Conservation (phyloP, 805 yeast species). For the Candida pseudofarinosa region DNA sequence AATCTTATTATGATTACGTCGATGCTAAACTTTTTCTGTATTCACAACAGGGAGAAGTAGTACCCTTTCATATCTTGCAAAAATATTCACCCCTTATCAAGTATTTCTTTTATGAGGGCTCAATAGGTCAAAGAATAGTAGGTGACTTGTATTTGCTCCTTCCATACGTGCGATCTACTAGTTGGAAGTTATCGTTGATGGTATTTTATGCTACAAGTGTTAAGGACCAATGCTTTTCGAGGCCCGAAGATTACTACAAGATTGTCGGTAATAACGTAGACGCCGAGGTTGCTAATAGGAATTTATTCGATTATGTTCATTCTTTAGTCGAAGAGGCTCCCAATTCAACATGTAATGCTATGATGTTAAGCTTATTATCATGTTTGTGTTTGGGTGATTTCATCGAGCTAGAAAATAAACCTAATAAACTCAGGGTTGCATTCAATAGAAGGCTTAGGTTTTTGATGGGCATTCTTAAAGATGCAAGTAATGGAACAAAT, state of each 20-base stretch:
- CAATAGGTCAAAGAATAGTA: slow-evolving; percentile 20
- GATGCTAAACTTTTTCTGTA: slow-evolving; percentile 21
- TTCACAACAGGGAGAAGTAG: slow-evolving; percentile 19
- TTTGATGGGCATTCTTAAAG: slow-evolving; percentile 24
- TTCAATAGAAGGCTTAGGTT: slow-evolving; percentile 36
- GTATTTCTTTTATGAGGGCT: slow-evolving; percentile 25
- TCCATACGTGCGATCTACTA: slow-evolving; percentile 24
- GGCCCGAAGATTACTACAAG: slow-evolving; percentile 31
- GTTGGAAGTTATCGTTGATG: slow-evolving; percentile 35
- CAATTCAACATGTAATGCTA: slow-evolving; percentile 13
- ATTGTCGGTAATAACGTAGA: slow-evolving; percentile 19
- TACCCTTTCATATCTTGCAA: slow-evolving; percentile 24
- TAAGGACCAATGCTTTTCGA: slow-evolving; percentile 32
- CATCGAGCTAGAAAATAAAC: slow-evolving; percentile 24
- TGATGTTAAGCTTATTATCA: slow-evolving; percentile 30
- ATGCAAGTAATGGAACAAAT: slow-evolving; percentile 20
- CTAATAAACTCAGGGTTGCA: slow-evolving; percentile 27
- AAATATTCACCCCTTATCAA: slow-evolving; percentile 32
- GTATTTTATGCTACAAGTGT: slow-evolving; percentile 28
- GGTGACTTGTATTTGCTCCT: slow-evolving; percentile 17
- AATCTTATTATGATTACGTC: slow-evolving; percentile 25
- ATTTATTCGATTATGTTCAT: slow-evolving; percentile 29
- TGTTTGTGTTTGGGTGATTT: slow-evolving; percentile 33
- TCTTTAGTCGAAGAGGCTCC: slow-evolving; percentile 26
- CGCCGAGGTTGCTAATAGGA: slow-evolving; percentile 21